Conservation (phyloP, 768 basidiomycete genomes). For the Atractiella rhizophila region DNA sequence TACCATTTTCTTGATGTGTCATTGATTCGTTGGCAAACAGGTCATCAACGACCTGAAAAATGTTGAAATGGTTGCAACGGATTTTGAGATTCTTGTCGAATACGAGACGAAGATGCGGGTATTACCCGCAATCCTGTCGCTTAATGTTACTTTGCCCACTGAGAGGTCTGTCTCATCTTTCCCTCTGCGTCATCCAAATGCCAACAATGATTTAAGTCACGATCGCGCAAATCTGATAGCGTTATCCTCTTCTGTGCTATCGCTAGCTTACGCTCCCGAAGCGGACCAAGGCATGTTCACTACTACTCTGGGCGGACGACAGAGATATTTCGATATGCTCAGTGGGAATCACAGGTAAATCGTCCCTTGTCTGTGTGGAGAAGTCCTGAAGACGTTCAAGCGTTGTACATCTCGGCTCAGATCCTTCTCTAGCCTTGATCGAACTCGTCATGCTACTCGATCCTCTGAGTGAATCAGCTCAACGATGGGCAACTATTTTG, state of each 20-base stretch:
- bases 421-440: too few species aligned
- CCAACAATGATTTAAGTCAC: too few species aligned
- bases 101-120: constrained; percentile 53
- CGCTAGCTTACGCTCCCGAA: neutral
- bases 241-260: too few species aligned
- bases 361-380: too few species aligned
- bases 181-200: too few species aligned
- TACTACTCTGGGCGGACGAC: constrained; percentile 38
- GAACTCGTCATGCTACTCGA: constrained; percentile 54
- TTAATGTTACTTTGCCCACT: too few species aligned
- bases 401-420: neutral
- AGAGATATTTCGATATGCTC: constrained; percentile 35
- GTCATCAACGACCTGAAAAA: constrained; percentile 45
- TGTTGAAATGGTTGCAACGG: constrained; percentile 38
- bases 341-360: constrained; percentile 41
- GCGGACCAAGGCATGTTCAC: constrained; percentile 11
- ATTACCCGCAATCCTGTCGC: constrained; percentile 39
- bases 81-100: constrained; percentile 41
- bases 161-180: too few species aligned
- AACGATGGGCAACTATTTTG: constrained; percentile 60
- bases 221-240: too few species aligned
- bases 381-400: neutral
- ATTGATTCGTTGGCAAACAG: too few species aligned
- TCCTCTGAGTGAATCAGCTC: constrained; percentile 57
- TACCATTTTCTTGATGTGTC: too few species aligned